Evolutionary conservation across 2,329 filamentous ascomycete species (phyloP).

Genomic region (Davidsoniella eucalypti): DNA sequence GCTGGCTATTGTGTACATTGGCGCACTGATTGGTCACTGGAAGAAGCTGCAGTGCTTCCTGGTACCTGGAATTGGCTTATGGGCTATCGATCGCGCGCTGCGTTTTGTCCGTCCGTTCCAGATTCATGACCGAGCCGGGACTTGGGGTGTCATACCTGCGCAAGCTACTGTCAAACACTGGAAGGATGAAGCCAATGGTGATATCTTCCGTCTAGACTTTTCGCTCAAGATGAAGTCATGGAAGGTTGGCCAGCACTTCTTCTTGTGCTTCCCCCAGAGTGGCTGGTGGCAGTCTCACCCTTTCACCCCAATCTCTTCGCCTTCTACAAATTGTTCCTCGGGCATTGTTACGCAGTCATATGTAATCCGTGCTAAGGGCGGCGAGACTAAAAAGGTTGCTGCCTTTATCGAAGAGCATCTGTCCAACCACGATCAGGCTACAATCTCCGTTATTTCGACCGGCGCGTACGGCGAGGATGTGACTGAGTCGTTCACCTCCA

Average conservation of each 20-base stretch:
- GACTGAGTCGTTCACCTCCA: conserved; percentile 23
- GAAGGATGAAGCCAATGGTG: conserved; percentile 37
- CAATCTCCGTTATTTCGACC: conserved; percentile 36
- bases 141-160: conserved; percentile 12
- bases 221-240: conserved; percentile 43
- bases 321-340: conserved; percentile 21
- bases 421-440: conserved; percentile 12
- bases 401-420: conserved; percentile 25
- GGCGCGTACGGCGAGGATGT: conserved; percentile 45
- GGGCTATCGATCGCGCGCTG: conserved; percentile 45
- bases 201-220: conserved; percentile 51
- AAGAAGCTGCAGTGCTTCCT: conserved; percentile 49
- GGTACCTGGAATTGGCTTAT: conserved; percentile 46
- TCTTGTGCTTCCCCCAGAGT: conserved; percentile 47
- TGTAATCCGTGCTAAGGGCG: conserved; percentile 38
- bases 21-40: conserved; percentile 65
- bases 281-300: conserved; percentile 60
- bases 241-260: conserved; percentile 56
- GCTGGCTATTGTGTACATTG: conserved; percentile 57
- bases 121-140: conserved; percentile 37
- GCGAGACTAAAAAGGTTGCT: conserved; percentile 42
- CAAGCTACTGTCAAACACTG: conserved; percentile 30
- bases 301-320: conserved; percentile 46
- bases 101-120: conserved; percentile 40
- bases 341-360: conserved; percentile 35